Evolutionary conservation across 257 asterid genomes (phyloP).

Genomic region (Gentiana straminea): DNA sequence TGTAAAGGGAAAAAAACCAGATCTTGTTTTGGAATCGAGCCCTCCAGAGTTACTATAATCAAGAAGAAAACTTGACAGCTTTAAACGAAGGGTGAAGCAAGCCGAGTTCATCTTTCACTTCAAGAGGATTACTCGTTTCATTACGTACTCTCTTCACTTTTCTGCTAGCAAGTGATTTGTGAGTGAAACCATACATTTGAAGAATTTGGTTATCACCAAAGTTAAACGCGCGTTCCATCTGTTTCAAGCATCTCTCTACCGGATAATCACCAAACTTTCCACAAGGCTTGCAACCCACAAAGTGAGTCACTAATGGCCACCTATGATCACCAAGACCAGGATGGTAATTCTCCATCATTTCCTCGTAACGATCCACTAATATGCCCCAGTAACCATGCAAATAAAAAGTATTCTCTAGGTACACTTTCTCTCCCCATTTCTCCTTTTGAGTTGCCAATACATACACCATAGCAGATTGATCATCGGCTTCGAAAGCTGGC

Average conservation of each 20-base stretch:
- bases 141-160: slow-evolving; percentile 56
- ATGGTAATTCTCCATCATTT: slow-evolving; percentile 80
- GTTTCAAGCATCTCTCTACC: slow-evolving; percentile 85
- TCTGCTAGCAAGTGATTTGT: slow-evolving; percentile 51
- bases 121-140: slow-evolving; percentile 70
- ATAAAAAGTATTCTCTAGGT: slow-evolving; percentile 59
- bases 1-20: slow-evolving; percentile 6
- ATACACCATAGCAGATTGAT: slow-evolving; percentile 95
- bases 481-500: slow-evolving; percentile 91
- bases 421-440: slow-evolving; percentile 76
- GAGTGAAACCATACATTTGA: slow-evolving; percentile 77
- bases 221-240: slow-evolving; percentile 85
- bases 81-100: slow-evolving; percentile 70
- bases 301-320: slow-evolving; percentile 97
- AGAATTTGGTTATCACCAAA: slow-evolving; percentile 80
- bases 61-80: slow-evolving; percentile 37
- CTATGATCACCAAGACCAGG: slow-evolving; percentile 90
- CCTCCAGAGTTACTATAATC: slow-evolving; percentile 12
- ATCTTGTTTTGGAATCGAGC: slow-evolving; percentile 15
- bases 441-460: slow-evolving; percentile 65
- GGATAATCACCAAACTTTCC: slow-evolving; percentile 85
- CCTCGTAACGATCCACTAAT: slow-evolving; percentile 77
- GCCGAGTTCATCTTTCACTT: slow-evolving; percentile 47
- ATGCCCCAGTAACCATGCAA: slow-evolving; percentile 95
- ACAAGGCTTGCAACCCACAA: slow-evolving; percentile 98